Conservation (phyloP, 2,329 filamentous ascomycete genomes). For the Akanthomyces muscarius region DNA sequence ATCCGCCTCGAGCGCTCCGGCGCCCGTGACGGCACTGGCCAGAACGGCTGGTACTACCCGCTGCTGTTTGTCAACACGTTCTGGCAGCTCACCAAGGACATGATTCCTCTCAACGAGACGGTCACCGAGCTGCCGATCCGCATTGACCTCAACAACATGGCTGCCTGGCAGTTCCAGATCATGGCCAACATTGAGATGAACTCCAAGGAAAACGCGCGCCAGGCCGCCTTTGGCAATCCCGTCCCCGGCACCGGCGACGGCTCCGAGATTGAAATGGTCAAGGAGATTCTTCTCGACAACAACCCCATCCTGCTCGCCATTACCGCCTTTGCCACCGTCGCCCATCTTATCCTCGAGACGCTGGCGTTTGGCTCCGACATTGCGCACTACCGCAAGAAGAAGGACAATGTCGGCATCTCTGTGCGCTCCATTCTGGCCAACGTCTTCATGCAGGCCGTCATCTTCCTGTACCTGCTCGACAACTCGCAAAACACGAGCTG, state of each 20-base stretch:
- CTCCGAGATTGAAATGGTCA: conserved; percentile 93
- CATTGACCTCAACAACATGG: conserved; percentile 76
- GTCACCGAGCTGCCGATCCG: conserved; percentile 77
- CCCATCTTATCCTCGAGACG: conserved; percentile 93
- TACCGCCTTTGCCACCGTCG: conserved; percentile 77
- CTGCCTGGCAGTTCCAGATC: conserved; percentile 85
- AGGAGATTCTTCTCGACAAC: conserved; percentile 89
- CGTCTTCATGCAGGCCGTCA: conserved; percentile 93
- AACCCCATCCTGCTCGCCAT: conserved; percentile 86
- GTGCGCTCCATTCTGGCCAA: conserved; percentile 95
- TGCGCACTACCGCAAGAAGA: conserved; percentile 98
- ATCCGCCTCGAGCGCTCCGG: conserved; percentile 75
- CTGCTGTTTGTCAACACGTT: conserved; percentile 92
- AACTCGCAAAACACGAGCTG: conserved; percentile 97
- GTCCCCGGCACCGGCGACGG: conserved; percentile 80
- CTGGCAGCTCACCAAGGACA: conserved; percentile 90
- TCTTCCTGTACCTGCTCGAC: conserved; percentile 95
- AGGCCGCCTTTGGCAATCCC: conserved; percentile 69
- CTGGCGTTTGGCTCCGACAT: conserved; percentile 98
- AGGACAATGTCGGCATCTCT: conserved; percentile 95
- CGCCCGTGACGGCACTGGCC: conserved; percentile 75
- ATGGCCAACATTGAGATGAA: conserved; percentile 82
- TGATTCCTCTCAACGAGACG: conserved; percentile 88
- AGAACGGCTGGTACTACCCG: conserved; percentile 91
- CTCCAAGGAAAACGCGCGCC: conserved; percentile 75